These are phyloP conservation scores for Hyparrhenia diplandra DNA, from an alignment of 176 grass and related monocot genomes.

Conservation along the genomic window DNA sequence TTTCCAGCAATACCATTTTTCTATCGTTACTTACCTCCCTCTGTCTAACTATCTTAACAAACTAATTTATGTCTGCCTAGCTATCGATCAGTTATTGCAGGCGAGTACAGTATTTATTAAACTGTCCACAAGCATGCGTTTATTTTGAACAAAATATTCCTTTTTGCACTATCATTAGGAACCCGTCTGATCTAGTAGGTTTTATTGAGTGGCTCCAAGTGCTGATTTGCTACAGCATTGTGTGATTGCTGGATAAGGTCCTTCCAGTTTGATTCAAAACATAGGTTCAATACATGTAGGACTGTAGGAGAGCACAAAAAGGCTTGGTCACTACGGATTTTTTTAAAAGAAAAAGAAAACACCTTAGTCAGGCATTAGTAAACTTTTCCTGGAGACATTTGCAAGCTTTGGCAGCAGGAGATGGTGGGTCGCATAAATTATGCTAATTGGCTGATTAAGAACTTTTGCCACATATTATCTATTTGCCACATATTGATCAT, in stretches of 20 bases:
- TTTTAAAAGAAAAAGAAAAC: not conserved
- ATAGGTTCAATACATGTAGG: not conserved
- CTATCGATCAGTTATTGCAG: not conserved
- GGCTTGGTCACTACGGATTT: not conserved
- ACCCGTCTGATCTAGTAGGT: not conserved
- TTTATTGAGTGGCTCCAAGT: not conserved
- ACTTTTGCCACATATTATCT: not conserved
- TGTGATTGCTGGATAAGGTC: not conserved
- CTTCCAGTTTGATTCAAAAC: not conserved
- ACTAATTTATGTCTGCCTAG: not conserved
- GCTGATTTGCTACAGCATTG: not conserved
- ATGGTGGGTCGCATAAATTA: not conserved
- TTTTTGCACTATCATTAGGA: not conserved
- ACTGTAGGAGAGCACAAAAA: not conserved
- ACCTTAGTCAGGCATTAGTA: not conserved
- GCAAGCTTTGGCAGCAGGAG: not conserved
- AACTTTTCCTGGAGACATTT: not conserved
- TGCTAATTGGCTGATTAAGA: not conserved
- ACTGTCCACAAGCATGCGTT: not conserved
- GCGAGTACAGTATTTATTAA: not conserved
- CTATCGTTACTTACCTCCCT: too few species aligned
- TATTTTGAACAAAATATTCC: not conserved
- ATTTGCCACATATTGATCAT: not conserved
- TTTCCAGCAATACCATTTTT: too few species aligned
- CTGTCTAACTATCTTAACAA: not conserved